phyloP scores from a whole-genome alignment of 257 asterid genomes.

The Leptodermis oblonga region DNA sequence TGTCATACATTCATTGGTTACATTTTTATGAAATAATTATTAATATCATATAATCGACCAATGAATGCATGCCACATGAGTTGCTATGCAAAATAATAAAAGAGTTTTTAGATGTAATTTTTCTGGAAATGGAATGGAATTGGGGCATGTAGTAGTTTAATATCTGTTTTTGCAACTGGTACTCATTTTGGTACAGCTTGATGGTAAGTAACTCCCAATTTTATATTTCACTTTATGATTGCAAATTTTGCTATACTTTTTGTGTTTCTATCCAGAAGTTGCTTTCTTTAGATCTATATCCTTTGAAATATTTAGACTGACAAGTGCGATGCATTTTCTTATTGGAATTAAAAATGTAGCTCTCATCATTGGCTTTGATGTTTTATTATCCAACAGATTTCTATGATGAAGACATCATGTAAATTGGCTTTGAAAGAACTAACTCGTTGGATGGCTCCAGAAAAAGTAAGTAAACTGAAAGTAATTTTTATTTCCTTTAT shows the following conservation, averaged over 20 bases:
- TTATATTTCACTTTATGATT: not conserved
- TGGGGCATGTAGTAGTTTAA: not conserved
- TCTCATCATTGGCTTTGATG: not conserved
- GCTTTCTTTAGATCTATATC: not conserved
- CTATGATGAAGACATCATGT: conserved; percentile 42
- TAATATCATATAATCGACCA: too few relatives aligned
- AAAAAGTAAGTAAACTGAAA: conserved; percentile 39
- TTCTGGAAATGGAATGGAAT: not conserved
- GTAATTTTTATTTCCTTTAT: not conserved
- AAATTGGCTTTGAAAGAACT: conserved; percentile 58
- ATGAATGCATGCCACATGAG: too few relatives aligned
- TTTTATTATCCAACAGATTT: conserved; percentile 36
- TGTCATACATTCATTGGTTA: too few relatives aligned
- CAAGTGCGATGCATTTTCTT: not conserved
- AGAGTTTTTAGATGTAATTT: not conserved
- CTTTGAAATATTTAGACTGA: not conserved
- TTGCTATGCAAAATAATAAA: too few relatives aligned
- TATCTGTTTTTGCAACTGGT: too few relatives aligned
- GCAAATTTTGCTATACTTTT: not conserved
- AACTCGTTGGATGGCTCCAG: conserved; percentile 75
- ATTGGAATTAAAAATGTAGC: not conserved
- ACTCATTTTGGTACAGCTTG: too few relatives aligned
- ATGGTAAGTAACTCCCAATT: not conserved
- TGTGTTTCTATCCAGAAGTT: not conserved
- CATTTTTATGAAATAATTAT: too few relatives aligned